Conservation (phyloP, 2,329 filamentous ascomycete species). For the Exophiala alcalophila region DNA sequence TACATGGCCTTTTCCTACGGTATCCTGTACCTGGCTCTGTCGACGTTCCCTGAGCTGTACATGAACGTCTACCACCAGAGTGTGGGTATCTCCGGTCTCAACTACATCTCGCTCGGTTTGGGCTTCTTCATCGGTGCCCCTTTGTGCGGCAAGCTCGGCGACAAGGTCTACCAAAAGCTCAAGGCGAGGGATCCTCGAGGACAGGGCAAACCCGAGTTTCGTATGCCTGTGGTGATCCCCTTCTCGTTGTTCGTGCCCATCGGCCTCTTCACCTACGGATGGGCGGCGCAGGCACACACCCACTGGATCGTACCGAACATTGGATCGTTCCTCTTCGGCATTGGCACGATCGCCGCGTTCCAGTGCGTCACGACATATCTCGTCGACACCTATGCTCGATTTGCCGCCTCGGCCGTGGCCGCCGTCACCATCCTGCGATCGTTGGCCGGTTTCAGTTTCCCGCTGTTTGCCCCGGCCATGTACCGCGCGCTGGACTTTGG, state of each 20-base stretch:
- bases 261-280: conserved; percentile 52
- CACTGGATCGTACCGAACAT: conserved; percentile 51
- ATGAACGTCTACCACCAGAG: conserved; percentile 50
- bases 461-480: conserved; percentile 48
- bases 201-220: conserved; percentile 50
- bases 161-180: conserved; percentile 39
- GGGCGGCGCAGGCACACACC: conserved; percentile 43
- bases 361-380: conserved; percentile 37
- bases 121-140: conserved; percentile 57
- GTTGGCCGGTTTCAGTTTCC: conserved; percentile 50
- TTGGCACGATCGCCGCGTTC: conserved; percentile 35
- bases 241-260: conserved; percentile 49
- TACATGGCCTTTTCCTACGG: conserved; percentile 59
- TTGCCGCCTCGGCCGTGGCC: conserved; percentile 49
- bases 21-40: conserved; percentile 58
- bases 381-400: conserved; percentile 44
- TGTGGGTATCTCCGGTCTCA: conserved; percentile 54
- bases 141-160: conserved; percentile 45
- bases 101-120: conserved; percentile 59
- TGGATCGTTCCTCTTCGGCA: conserved; percentile 45
- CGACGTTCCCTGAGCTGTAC: conserved; percentile 60
- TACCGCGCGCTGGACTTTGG: conserved; percentile 39
- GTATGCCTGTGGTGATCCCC: conserved; percentile 54
- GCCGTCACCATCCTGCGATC: conserved; percentile 48
- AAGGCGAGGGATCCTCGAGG: conserved; percentile 30